Base-by-base conservation (phyloP, 768 basidiomycete species). In the Rhodosporidiobolus sp. region DNA sequence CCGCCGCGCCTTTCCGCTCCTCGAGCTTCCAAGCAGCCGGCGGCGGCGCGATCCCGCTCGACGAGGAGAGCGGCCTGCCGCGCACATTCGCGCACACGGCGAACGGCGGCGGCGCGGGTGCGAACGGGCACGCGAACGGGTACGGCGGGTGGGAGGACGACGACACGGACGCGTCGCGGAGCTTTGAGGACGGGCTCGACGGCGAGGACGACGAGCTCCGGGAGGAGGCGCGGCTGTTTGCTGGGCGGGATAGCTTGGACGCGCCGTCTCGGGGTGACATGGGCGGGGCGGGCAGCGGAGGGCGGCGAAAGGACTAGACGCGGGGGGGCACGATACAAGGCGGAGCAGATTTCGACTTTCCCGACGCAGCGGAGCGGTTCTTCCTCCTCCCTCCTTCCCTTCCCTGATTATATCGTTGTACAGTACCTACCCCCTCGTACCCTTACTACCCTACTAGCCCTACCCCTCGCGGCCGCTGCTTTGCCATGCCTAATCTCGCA, bases 121-220 rank as follows among this genome's bases (percentile, higher is more conserved):
- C 60, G 34, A 63, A 60, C 35, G 73, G 69, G 17, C 73, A 74
- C 24, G 38, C 69, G 35, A 55, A 71, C n/a, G 66, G 66, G 56
- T 75, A 71, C 50, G 74, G 69, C 32, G 69, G 69, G n/a, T 68
- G 74, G 69, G 66, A 71, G 43, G 63, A 60, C 22, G 73, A 70
- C 48, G 73, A 67, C 4, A 35, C 46, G n/a, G 63, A 56, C 2
- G 43, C 19, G 6, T 48, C 43, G 8, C 38, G 38, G 8, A 43
- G 38, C 14, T 43, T 43, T 43, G 38, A 43, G 38, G 38, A 43
- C 8, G 38, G 38, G n/a, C n/a, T n/a, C 20, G 63, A 61, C 17
- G 73, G 54, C 17, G 58, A 62, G 14, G 67, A 60, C 10, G 63
- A 50, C 48, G 62, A 55, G 43, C 45, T 64, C 22, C 38, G 24